phyloP scores from a whole-genome alignment of 1,139 yeast genomes.

The Yamadazyma diospyri region DNA sequence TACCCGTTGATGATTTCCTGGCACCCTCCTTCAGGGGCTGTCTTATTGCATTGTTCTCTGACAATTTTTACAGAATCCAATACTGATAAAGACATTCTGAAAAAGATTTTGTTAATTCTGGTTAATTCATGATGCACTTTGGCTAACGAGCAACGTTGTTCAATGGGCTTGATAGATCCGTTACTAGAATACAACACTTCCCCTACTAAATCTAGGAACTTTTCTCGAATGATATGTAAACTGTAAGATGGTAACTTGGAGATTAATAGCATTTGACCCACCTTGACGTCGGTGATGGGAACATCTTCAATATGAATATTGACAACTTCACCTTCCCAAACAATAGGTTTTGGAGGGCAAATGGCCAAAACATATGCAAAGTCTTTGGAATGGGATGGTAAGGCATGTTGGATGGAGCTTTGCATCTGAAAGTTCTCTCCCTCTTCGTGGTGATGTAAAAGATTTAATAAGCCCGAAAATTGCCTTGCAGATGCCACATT shows the following conservation, averaged over 20 bases:
- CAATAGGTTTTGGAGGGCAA: conserved; percentile 79
- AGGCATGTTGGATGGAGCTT: conserved; percentile 15
- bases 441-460: conserved; percentile 18
- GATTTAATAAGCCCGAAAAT: conserved; percentile 30
- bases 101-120: conserved; percentile 63
- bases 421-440: conserved; percentile 16
- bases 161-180: conserved; percentile 38
- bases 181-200: conserved; percentile 47
- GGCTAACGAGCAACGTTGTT: conserved; percentile 68
- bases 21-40: conserved; percentile 50
- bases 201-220: conserved; percentile 50
- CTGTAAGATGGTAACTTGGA: conserved; percentile 44
- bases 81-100: conserved; percentile 64
- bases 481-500: conserved; percentile 20
- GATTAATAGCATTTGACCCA: conserved; percentile 70
- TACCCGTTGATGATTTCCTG: conserved; percentile 77
- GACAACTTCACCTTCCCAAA: conserved; percentile 85
- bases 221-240: conserved; percentile 34
- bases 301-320: conserved; percentile 49
- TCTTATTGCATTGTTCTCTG: conserved; percentile 38
- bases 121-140: conserved; percentile 74
- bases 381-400: conserved; percentile 27
- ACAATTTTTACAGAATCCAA: conserved; percentile 61
- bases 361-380: conserved; percentile 68
- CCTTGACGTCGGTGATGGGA: conserved; percentile 49